Conservation (phyloP, 192 early-diverging fungal species). For the Linnemannia exigua region DNA sequence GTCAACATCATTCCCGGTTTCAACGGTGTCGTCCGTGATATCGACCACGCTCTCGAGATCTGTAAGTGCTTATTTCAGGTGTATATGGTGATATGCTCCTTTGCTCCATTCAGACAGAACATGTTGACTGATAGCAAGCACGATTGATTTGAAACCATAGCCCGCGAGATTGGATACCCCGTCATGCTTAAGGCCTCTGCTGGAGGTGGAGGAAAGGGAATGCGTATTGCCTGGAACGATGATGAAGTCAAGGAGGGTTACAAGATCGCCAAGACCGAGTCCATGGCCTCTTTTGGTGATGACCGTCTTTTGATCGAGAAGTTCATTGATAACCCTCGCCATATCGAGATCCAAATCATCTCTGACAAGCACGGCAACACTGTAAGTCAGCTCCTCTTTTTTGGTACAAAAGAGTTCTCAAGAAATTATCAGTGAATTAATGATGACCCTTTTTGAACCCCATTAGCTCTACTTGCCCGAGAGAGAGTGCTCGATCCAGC, state of each 20-base stretch:
- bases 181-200: constrained; percentile 89
- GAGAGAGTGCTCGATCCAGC: constrained; percentile 89
- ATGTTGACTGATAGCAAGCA: not conserved
- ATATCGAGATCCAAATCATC: constrained; percentile 84
- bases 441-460: not conserved
- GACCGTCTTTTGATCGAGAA: constrained; percentile 91
- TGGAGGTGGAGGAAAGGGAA: constrained; percentile 89
- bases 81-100: not conserved
- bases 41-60: constrained; percentile 82
- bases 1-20: constrained; percentile 91
- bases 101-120: not conserved
- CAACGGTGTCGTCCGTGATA: constrained; percentile 82
- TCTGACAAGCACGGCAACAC: constrained; percentile 79
- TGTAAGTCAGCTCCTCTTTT: constrained; percentile 8
- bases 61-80: constrained; percentile 43
- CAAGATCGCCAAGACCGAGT: constrained; percentile 84
- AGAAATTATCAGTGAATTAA: not conserved
- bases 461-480: constrained; percentile 86
- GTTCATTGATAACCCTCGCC: constrained; percentile 88
- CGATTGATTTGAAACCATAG: constrained; percentile 26
- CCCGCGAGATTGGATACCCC: constrained; percentile 79
- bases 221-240: constrained; percentile 83
- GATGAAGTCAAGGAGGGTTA: constrained; percentile 80
- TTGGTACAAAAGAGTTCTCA: no score
- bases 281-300: constrained; percentile 90